Conservation (phyloP, 1,284 basidiomycete species). For the Termitomyces sp. region DNA sequence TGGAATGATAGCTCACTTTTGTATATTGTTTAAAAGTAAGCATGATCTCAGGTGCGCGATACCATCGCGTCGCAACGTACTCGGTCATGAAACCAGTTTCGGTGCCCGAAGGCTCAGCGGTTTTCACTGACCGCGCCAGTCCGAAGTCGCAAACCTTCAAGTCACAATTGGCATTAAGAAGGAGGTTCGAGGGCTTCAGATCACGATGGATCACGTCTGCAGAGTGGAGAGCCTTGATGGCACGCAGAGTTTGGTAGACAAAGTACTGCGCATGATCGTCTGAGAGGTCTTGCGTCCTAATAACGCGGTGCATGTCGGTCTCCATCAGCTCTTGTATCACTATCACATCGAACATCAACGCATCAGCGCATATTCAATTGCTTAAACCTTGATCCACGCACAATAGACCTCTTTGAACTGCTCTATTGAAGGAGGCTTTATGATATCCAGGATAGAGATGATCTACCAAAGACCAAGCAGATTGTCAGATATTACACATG, state of each 20-base stretch:
- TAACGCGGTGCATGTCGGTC: conserved; percentile 88
- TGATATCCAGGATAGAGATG: conserved; percentile 92
- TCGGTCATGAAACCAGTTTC: conserved; percentile 92
- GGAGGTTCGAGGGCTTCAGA: conserved; percentile 91
- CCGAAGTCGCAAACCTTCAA: conserved; percentile 95
- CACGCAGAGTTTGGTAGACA: conserved; percentile 85
- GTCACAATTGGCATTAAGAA: conserved; percentile 96
- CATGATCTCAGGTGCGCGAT: conserved; percentile 95
- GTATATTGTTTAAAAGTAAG: conserved; percentile 96
- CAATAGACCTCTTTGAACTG: conserved; percentile 91
- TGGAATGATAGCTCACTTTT: conserved; percentile 46
- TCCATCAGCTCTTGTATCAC: conserved; percentile 68
- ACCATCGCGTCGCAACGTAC: conserved; percentile 94
- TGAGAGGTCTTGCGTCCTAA: conserved; percentile 80
- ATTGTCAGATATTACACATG: conserved; percentile 9
- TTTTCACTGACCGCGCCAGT: conserved; percentile 82
- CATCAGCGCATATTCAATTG: conserved; percentile 66
- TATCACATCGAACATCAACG: conserved; percentile 17
- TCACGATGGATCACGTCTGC: conserved; percentile 95
- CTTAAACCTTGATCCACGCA: conserved; percentile 62
- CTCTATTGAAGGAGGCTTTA: conserved; percentile 86
- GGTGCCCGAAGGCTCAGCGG: conserved; percentile 78
- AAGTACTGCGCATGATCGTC: conserved; percentile 96
- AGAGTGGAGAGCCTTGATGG: conserved; percentile 90
- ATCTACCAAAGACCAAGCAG: conserved; percentile 49